phyloP scores from a whole-genome alignment of 2,329 filamentous ascomycete species.

The Aspergillus spinulosporus region DNA sequence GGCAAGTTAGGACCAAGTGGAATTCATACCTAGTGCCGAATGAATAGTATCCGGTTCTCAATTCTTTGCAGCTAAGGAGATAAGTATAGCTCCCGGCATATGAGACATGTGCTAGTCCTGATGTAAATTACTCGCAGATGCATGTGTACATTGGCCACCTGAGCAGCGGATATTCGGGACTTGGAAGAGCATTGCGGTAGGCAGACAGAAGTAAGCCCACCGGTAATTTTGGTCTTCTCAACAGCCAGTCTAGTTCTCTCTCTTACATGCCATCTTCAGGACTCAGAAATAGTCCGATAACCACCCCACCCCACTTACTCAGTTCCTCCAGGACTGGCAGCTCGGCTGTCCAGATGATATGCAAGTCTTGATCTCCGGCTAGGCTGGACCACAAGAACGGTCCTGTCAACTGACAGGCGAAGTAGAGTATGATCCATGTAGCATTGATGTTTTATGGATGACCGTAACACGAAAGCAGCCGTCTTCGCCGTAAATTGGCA shows the following conservation, averaged over 20 bases:
- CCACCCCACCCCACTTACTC: background rate
- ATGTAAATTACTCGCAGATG: conserved; percentile 11
- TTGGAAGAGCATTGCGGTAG: background rate
- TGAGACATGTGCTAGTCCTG: conserved; percentile 2
- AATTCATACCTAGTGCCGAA: background rate
- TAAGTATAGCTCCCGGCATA: background rate
- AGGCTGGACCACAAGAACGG: background rate
- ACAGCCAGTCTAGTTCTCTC: background rate
- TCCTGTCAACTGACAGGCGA: conserved; percentile 6
- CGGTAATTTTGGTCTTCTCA: background rate
- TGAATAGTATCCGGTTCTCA: background rate
- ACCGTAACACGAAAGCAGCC: conserved; percentile 18
- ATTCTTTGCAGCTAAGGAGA: background rate
- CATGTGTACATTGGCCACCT: conserved; percentile 2
- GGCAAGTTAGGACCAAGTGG: background rate
- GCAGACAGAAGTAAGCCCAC: background rate
- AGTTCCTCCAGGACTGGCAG: background rate
- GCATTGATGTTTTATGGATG: conserved; percentile 19
- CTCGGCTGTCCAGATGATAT: conserved; percentile 1
- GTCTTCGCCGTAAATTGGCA: conserved; percentile 7
- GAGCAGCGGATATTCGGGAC: background rate
- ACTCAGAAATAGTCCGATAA: background rate
- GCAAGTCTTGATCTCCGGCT: conserved; percentile 1
- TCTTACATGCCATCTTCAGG: background rate
- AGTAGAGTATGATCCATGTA: conserved; percentile 15